Conservation (phyloP, 2,329 filamentous ascomycete species). For the Phyllosticta citriasiana region DNA sequence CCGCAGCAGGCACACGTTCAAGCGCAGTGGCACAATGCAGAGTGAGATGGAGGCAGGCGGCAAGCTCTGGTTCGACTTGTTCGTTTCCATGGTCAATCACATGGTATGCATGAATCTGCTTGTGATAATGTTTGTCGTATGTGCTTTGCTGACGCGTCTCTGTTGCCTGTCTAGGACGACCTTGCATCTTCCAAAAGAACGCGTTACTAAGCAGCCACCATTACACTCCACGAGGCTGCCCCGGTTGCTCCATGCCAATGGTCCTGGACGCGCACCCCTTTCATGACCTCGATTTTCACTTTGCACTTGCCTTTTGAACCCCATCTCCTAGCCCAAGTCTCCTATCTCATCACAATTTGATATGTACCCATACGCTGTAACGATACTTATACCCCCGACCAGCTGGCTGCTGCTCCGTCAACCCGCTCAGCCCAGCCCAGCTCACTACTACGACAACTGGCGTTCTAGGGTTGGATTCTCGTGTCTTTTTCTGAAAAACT, state of each 20-base stretch:
- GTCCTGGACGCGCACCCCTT: neutral
- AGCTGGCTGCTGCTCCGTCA: too few species aligned
- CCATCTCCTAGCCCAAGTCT: too few species aligned
- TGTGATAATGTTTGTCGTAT: neutral
- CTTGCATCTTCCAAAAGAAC: neutral
- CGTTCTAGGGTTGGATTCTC: too few species aligned
- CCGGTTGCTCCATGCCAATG: neutral
- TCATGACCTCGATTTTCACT: too few species aligned
- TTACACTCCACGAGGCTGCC: neutral
- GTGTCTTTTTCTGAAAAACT: too few species aligned
- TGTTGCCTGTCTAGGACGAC: neutral
- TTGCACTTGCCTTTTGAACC: too few species aligned
- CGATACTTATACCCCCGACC: too few species aligned
- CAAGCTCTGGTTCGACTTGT: constrained; percentile 84
- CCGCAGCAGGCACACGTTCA: constrained; percentile 76
- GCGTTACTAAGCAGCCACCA: neutral
- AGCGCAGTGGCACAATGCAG: constrained; percentile 91
- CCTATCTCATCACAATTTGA: too few species aligned
- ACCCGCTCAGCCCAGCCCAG: too few species aligned
- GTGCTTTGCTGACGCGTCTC: neutral
- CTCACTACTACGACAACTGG: too few species aligned
- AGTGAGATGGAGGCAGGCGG: constrained; percentile 85
- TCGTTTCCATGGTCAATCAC: constrained; percentile 87
- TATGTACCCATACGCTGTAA: too few species aligned
- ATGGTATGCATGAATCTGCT: constrained; percentile 43